These are phyloP conservation scores for Cinchona pubescens DNA, from an alignment of 257 asterid species.

Conservation along the genomic window DNA sequence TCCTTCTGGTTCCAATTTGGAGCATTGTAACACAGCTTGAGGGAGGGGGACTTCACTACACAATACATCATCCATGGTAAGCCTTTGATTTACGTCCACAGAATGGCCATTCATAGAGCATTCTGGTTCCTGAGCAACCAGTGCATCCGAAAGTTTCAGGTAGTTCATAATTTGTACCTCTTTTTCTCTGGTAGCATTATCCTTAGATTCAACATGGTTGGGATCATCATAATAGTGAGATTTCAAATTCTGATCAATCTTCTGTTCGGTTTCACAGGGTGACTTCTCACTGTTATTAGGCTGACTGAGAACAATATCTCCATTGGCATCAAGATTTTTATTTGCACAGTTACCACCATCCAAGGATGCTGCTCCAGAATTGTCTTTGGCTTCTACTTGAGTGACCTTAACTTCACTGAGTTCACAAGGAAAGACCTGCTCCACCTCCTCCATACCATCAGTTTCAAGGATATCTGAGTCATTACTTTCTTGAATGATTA, in stretches of 20 bases:
- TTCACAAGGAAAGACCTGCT: conserved; percentile 11
- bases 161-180: conserved; percentile 19
- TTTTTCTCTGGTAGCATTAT: conserved; percentile 18
- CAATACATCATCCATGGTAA: conserved; percentile 24
- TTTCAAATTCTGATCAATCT: conserved; percentile 22
- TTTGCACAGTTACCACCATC: conserved; percentile 17
- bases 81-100: conserved; percentile 16
- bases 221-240: conserved; percentile 8
- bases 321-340: conserved; percentile 16
- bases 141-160: conserved; percentile 15
- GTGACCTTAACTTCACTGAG: neutral
- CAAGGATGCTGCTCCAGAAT: conserved; percentile 6
- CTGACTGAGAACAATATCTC: conserved; percentile 18
- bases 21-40: conserved; percentile 19
- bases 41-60: conserved; percentile 11
- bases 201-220: conserved; percentile 14
- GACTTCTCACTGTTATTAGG: conserved; percentile 22
- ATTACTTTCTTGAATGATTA: conserved; percentile 18
- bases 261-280: conserved; percentile 29
- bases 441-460: conserved; percentile 22
- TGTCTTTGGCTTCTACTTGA: conserved; percentile 11
- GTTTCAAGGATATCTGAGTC: conserved; percentile 6
- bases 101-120: conserved; percentile 8
- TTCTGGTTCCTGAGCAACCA: conserved; percentile 16
- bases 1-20: conserved; percentile 19